A percentile compares a stretch with the other conserved stretches of the same genome.
Conservation (phyloP, 2,329 filamentous ascomycete species). For the Talaromyces sp. region DNA sequence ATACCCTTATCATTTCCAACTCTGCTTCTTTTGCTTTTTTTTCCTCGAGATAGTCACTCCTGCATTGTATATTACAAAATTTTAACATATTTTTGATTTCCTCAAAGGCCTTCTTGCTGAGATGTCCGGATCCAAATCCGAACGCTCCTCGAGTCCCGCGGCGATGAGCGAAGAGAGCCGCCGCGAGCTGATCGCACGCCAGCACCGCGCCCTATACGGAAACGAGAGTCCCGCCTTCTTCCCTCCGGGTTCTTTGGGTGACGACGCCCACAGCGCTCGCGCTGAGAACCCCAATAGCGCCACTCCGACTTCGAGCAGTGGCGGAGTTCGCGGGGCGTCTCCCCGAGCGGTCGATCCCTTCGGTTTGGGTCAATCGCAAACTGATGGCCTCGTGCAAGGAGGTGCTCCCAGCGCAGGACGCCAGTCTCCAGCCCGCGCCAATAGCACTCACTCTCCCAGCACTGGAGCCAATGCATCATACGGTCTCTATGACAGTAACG, state of each 20-base stretch:
- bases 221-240: slow-evolving; percentile 63
- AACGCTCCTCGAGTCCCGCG: slow-evolving; percentile 77
- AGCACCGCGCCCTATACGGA: slow-evolving; percentile 90
- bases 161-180: slow-evolving; percentile 93
- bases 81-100: slow-evolving; percentile 36
- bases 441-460: slow-evolving; percentile 75
- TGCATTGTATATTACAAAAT: slow-evolving; percentile 40
- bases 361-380: slow-evolving; percentile 46
- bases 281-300: slow-evolving; percentile 62
- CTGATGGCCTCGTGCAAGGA: slow-evolving; percentile 48
- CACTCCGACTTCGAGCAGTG: slow-evolving; percentile 54
- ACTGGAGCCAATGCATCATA: slow-evolving; percentile 42
- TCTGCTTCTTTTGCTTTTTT: slow-evolving; percentile 30
- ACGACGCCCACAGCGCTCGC: slow-evolving; percentile 56
- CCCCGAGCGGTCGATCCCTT: slow-evolving; percentile 74
- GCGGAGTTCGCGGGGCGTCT: slow-evolving; percentile 65
- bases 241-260: slow-evolving; percentile 60
- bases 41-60: slow-evolving; percentile 35
- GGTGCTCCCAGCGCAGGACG: slow-evolving; percentile 35
- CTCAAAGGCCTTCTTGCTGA: slow-evolving; percentile 59
- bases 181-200: slow-evolving; percentile 89
- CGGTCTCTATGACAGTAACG: slow-evolving; percentile 53
- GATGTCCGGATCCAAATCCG: slow-evolving; percentile 70
- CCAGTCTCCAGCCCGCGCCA: slow-evolving; percentile 62
- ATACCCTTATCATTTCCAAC: slow-evolving; percentile 15